phyloP scores from a whole-genome alignment of 352 stramenopile genomes.

The Phytophthora tubulina region DNA sequence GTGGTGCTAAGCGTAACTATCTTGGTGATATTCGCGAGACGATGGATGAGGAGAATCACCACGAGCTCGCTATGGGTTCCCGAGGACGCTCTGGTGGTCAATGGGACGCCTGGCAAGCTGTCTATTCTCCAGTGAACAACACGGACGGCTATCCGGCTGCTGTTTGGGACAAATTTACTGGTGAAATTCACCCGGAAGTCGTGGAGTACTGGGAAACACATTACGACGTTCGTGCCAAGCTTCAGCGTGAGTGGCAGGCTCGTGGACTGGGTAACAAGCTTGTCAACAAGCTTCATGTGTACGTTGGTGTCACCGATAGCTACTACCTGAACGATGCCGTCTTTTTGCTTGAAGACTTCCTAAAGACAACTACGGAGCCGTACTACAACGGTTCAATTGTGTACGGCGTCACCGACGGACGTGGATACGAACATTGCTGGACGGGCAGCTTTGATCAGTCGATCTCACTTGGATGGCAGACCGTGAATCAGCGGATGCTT shows the following conservation, averaged over 20 bases:
- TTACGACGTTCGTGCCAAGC: constrained; percentile 73
- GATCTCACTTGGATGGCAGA: constrained; percentile 75
- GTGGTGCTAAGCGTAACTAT: constrained; percentile 68
- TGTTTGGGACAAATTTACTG: constrained; percentile 78
- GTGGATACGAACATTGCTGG: constrained; percentile 83
- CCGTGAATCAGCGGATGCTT: constrained; percentile 80
- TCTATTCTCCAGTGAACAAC: constrained; percentile 73
- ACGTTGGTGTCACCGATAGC: constrained; percentile 77
- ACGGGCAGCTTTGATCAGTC: constrained; percentile 77
- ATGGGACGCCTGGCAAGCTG: constrained; percentile 81
- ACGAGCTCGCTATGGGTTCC: constrained; percentile 70
- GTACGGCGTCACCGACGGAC: constrained; percentile 72
- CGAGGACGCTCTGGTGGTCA: constrained; percentile 74
- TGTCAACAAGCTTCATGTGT: constrained; percentile 82
- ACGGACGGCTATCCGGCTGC: constrained; percentile 67
- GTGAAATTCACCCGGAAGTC: constrained; percentile 63
- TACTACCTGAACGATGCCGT: constrained; percentile 84
- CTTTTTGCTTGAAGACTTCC: constrained; percentile 74
- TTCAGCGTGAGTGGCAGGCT: constrained; percentile 71
- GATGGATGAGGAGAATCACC: constrained; percentile 83
- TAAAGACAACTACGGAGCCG: constrained; percentile 62
- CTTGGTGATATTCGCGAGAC: constrained; percentile 73
- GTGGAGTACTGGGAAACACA: constrained; percentile 76
- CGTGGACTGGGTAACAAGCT: constrained; percentile 65
- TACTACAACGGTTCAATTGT: constrained; percentile 83